Evolutionary conservation across 208 protist species (phyloP).

Genomic region (Acanthamoeba sp.): DNA sequence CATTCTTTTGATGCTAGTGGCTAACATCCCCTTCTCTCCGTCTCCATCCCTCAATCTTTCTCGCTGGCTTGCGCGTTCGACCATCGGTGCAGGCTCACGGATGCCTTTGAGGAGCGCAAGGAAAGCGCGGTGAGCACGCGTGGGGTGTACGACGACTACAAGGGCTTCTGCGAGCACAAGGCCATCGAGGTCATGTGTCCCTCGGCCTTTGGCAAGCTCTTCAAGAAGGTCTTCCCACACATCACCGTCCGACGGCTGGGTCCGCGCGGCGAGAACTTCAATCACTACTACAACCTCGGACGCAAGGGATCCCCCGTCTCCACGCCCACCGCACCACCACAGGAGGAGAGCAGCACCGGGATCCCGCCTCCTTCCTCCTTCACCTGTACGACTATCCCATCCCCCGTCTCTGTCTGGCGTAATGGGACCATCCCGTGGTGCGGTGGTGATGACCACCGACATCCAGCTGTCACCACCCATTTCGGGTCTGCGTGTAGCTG

Average conservation of each 20-base stretch:
- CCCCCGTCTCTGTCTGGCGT: not conserved
- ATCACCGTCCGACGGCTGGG: slow-evolving; percentile 32
- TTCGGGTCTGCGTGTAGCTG: too few relatives aligned
- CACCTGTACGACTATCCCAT: not conserved
- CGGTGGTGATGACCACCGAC: too few relatives aligned
- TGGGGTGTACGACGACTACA: slow-evolving; percentile 50
- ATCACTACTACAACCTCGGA: slow-evolving; percentile 52
- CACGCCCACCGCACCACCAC: not conserved
- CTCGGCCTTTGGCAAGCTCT: slow-evolving; percentile 52
- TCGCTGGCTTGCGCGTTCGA: not conserved
- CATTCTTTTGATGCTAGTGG: too few relatives aligned
- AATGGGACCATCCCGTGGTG: not conserved
- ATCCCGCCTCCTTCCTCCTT: not conserved
- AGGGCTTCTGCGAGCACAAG: slow-evolving; percentile 52
- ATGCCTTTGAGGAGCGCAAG: slow-evolving; percentile 55
- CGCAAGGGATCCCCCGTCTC: not conserved
- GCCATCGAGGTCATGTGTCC: slow-evolving; percentile 49
- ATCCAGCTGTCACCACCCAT: too few relatives aligned
- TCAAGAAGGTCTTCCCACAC: slow-evolving; percentile 59
- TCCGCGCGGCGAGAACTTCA: slow-evolving; percentile 54
- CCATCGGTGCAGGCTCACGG: not conserved
- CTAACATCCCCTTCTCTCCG: too few relatives aligned
- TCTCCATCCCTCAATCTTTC: too few relatives aligned
- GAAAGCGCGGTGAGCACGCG: slow-evolving; percentile 46
- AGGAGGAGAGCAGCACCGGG: not conserved